phyloP scores from a whole-genome alignment of 192 early-diverging fungal genomes.

The Podila horticola region DNA sequence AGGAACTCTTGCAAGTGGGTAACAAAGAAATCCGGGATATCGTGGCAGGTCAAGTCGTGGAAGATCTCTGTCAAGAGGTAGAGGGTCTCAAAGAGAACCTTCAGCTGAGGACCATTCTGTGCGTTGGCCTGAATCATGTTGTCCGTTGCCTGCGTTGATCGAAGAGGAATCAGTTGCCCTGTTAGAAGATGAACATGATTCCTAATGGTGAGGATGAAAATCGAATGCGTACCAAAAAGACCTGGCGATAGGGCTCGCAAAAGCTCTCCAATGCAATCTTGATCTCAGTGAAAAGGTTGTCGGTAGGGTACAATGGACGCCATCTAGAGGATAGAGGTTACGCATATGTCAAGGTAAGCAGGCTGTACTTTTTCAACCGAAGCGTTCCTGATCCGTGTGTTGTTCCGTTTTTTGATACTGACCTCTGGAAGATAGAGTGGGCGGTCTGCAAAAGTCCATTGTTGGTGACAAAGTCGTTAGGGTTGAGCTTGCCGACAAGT shows the following conservation, averaged over 20 bases:
- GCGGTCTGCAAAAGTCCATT: constrained; percentile 94
- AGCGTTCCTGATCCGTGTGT: too few species aligned
- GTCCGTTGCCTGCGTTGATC: constrained; percentile 73
- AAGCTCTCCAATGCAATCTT: constrained; percentile 92
- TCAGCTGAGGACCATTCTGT: constrained; percentile 69
- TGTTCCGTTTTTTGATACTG: not conserved
- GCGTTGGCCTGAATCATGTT: constrained; percentile 75
- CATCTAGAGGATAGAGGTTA: constrained; percentile 65
- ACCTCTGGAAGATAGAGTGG: constrained; percentile 94
- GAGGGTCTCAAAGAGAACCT: constrained; percentile 78
- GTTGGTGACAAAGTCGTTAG: constrained; percentile 84
- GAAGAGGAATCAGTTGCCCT: not conserved
- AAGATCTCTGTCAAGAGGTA: constrained; percentile 89
- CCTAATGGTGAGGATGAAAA: not conserved
- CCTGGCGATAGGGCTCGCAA: constrained; percentile 79
- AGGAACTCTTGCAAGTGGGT: constrained; percentile 88
- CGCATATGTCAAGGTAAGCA: not conserved
- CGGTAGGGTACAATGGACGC: constrained; percentile 83
- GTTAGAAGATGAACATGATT: constrained; percentile 2
- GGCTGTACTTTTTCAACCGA: not conserved
- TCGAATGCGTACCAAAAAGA: constrained; percentile 74
- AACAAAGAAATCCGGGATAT: constrained; percentile 97
- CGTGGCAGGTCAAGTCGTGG: constrained; percentile 95
- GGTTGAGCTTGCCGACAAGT: constrained; percentile 79
- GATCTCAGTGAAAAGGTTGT: constrained; percentile 89